Evolutionary conservation across 805 yeast genomes (phyloP).

Genomic region (Pichia sporocuriosa): DNA sequence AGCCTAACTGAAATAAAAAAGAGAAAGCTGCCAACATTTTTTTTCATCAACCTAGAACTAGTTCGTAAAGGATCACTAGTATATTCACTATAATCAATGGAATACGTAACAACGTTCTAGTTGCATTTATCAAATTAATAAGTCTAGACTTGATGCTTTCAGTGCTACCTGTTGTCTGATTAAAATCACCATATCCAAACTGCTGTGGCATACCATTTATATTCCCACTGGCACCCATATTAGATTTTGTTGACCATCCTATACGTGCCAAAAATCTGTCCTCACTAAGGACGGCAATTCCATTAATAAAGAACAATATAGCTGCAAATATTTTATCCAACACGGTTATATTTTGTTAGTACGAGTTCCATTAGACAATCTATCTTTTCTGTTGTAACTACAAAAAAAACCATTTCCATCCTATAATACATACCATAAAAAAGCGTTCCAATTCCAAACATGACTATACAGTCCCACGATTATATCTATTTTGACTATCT

Average conservation of each 20-base stretch:
- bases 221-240: slow-evolving; percentile 14
- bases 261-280: slow-evolving; percentile 47
- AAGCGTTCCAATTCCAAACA: slow-evolving; percentile 53
- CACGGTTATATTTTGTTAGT: too few relatives aligned
- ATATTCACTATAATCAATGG: slow-evolving; percentile 49
- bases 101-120: slow-evolving; percentile 48
- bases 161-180: slow-evolving; percentile 6
- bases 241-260: slow-evolving; percentile 38
- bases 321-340: too few relatives aligned
- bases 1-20: too few relatives aligned
- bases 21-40: not conserved
- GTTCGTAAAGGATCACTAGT: slow-evolving; percentile 45
- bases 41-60: slow-evolving; percentile 38
- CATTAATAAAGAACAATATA: slow-evolving; percentile 45
- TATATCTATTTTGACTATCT: not conserved
- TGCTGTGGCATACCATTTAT: slow-evolving; percentile 2
- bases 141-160: slow-evolving; percentile 38
- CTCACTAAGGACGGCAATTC: slow-evolving; percentile 53
- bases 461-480: slow-evolving; percentile 11
- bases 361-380: too few relatives aligned
- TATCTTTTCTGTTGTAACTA: too few relatives aligned
- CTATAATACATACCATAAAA: slow-evolving; percentile 40
- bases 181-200: slow-evolving; percentile 11
- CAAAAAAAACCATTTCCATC: too few relatives aligned
- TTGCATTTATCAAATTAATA: slow-evolving; percentile 51